Percentiles rank a stretch among this genome's conserved stretches.
These are phyloP conservation scores for Calonectria hongkongensis DNA, from an alignment of 2,329 filamentous ascomycete genomes.

Conservation along the genomic window DNA sequence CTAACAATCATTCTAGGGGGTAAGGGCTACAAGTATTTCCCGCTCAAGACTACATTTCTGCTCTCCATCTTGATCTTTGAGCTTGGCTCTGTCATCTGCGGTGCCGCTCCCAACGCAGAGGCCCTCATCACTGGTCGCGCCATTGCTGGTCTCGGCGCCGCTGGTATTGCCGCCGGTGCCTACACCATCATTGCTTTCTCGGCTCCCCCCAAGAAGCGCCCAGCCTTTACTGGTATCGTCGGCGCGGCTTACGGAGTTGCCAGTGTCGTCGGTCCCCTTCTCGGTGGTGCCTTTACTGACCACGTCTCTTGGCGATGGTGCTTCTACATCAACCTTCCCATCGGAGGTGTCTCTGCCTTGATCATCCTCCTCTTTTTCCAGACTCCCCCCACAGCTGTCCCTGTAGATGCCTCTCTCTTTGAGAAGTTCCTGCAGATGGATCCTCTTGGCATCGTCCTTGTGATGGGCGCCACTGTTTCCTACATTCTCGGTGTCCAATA, in stretches of 20 bases:
- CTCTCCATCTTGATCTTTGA: slow-evolving; percentile 71
- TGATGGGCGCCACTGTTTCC: slow-evolving; percentile 66
- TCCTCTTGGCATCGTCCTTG: slow-evolving; percentile 64
- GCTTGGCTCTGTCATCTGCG: slow-evolving; percentile 71
- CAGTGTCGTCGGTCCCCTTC: slow-evolving; percentile 60
- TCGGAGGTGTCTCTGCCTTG: slow-evolving; percentile 58
- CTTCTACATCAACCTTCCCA: slow-evolving; percentile 64
- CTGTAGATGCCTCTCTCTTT: slow-evolving; percentile 59
- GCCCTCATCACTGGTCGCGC: slow-evolving; percentile 72
- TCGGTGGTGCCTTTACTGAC: slow-evolving; percentile 62
- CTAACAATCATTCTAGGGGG: slow-evolving; percentile 60
- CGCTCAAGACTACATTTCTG: slow-evolving; percentile 70
- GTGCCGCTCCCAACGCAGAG: slow-evolving; percentile 66
- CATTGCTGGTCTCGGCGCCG: slow-evolving; percentile 67
- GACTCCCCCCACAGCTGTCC: slow-evolving; percentile 62
- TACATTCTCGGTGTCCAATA: slow-evolving; percentile 69
- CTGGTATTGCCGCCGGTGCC: slow-evolving; percentile 69
- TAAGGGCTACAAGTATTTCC: slow-evolving; percentile 71
- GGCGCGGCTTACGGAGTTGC: slow-evolving; percentile 61
- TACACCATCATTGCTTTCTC: slow-evolving; percentile 71
- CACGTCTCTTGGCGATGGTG: slow-evolving; percentile 63
- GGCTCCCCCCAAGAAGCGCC: slow-evolving; percentile 59
- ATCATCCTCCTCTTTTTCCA: slow-evolving; percentile 65
- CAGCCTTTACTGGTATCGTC: slow-evolving; percentile 62
- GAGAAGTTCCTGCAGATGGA: slow-evolving; percentile 71